Evolutionary conservation across 306 rosid species (phyloP).

Genomic region (Leucaena leucocephala): DNA sequence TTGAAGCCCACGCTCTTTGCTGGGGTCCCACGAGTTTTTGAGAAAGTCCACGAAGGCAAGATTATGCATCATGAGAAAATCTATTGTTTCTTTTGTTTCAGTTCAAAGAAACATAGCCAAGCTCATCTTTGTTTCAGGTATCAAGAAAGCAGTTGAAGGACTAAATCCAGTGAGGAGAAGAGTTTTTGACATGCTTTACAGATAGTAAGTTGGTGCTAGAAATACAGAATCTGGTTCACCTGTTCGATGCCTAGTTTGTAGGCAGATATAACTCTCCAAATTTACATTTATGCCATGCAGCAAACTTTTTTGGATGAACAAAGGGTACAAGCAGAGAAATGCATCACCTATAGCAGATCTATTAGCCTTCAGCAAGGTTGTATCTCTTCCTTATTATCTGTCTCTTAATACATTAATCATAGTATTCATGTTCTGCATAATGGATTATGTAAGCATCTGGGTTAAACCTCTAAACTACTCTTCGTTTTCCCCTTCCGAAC

Average conservation of each 20-base stretch:
- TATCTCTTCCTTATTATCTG: not conserved
- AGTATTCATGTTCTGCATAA: not conserved
- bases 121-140: slow-evolving; percentile 54
- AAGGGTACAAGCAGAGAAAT: slow-evolving; percentile 63
- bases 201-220: slow-evolving; percentile 49
- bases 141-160: slow-evolving; percentile 70
- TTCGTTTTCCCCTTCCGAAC: not conserved
- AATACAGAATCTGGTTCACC: not conserved
- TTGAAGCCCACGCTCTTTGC: slow-evolving; percentile 81
- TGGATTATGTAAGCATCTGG: not conserved
- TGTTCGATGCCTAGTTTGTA: slow-evolving; percentile 9
- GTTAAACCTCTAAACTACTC: not conserved
- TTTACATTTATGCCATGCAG: slow-evolving; percentile 40
- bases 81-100: not conserved
- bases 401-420: not conserved
- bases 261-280: slow-evolving; percentile 10
- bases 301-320: slow-evolving; percentile 84
- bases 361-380: slow-evolving; percentile 85
- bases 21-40: slow-evolving; percentile 88
- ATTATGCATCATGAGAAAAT: slow-evolving; percentile 19
- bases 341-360: slow-evolving; percentile 86
- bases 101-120: slow-evolving; percentile 4
- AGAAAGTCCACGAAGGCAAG: slow-evolving; percentile 73
- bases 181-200: slow-evolving; percentile 70
- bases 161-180: slow-evolving; percentile 71